phyloP scores from a whole-genome alignment of 2,329 filamentous ascomycete genomes.

The Fusarium miscanthi region DNA sequence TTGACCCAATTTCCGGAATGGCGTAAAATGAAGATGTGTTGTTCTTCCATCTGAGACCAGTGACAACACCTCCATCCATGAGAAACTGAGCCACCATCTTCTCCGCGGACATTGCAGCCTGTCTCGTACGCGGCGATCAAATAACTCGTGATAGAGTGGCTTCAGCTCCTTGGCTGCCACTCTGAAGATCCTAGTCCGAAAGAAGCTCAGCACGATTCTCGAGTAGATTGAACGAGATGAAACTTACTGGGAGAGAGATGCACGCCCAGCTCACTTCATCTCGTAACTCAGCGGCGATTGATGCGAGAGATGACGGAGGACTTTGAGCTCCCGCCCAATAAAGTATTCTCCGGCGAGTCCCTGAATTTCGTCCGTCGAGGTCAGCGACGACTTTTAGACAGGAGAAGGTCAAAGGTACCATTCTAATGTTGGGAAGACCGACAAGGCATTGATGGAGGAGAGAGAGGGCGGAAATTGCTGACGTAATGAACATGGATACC shows the following conservation, averaged over 20 bases:
- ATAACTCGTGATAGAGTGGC: fast-evolving
- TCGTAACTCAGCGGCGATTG: neutral
- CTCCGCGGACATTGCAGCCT: too few relatives aligned
- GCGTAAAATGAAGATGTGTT: too few relatives aligned
- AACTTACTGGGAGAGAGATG: fast-evolving
- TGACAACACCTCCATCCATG: neutral
- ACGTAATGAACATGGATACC: neutral
- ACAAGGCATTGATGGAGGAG: neutral
- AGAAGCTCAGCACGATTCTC: too few relatives aligned
- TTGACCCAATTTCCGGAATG: too few relatives aligned
- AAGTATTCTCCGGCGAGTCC: fast-evolving
- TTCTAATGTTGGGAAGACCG: fast-evolving
- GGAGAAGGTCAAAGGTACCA: neutral
- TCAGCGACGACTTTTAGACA: neutral
- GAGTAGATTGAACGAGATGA: neutral
- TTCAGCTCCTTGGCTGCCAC: too few relatives aligned
- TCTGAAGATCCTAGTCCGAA: neutral
- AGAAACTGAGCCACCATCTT: too few relatives aligned
- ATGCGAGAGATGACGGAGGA: constrained; percentile 5
- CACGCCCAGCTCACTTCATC: neutral
- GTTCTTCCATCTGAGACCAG: neutral
- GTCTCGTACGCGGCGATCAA: neutral
- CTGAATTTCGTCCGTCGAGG: neutral
- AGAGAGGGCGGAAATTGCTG: too few relatives aligned
- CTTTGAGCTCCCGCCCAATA: neutral